Evolutionary conservation across 441 rosid genomes (phyloP).

Genomic region (Mallotus japonicus): DNA sequence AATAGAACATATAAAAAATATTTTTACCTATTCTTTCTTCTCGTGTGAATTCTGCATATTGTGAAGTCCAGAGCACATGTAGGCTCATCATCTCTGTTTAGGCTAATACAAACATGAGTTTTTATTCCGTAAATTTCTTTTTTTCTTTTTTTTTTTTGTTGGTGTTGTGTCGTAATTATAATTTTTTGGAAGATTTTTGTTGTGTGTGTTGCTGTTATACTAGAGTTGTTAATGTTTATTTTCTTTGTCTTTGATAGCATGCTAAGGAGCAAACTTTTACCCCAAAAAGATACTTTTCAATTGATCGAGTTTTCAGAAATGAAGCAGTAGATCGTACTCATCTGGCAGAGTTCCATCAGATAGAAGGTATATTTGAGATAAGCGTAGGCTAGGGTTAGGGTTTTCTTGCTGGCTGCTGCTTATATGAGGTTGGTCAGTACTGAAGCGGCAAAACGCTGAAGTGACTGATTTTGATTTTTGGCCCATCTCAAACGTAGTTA

Average conservation of each 20-base stretch:
- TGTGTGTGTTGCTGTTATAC: background rate
- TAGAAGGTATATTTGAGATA: slow-evolving; percentile 58
- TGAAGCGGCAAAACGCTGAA: background rate
- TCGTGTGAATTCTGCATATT: background rate
- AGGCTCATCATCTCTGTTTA: background rate
- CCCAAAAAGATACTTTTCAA: slow-evolving; percentile 88
- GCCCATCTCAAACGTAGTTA: background rate
- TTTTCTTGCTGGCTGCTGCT: background rate
- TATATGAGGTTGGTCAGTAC: background rate
- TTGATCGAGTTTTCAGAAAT: slow-evolving; percentile 95
- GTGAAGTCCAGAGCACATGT: background rate
- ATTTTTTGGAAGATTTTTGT: no score
- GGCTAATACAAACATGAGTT: background rate
- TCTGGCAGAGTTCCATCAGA: slow-evolving; percentile 97
- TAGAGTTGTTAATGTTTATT: slow-evolving; percentile 6
- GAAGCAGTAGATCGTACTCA: slow-evolving; percentile 95
- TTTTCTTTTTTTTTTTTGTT: background rate
- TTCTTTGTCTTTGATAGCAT: slow-evolving; percentile 23
- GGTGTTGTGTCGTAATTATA: no score
- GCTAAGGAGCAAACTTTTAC: slow-evolving; percentile 50
- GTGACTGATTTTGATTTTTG: slow-evolving; percentile 3
- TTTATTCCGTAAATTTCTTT: background rate
- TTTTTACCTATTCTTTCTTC: slow-evolving; percentile 1
- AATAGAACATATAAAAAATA: no score
- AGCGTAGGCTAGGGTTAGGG: slow-evolving; percentile 3